Evolutionary conservation across 2,329 filamentous ascomycete genomes (phyloP).

Genomic region (Dothiorella sarmentorum): DNA sequence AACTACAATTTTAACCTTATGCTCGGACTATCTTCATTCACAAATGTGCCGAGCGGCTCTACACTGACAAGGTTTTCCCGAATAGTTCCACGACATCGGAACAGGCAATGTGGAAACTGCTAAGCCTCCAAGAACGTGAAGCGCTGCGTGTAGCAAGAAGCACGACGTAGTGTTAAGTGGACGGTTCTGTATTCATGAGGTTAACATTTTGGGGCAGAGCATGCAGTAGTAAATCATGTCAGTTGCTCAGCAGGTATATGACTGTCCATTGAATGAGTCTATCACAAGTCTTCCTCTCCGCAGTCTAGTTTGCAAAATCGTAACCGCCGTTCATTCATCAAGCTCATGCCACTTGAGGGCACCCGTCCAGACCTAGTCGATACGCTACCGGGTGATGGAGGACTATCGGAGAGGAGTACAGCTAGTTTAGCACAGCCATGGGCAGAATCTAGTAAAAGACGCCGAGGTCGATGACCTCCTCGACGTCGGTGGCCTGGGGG

Average conservation of each 20-base stretch:
- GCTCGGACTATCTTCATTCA: no score
- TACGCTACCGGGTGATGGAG: no score
- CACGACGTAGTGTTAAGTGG: no score
- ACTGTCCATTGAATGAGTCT: neutral
- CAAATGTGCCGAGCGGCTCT: no score
- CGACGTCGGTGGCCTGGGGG: neutral
- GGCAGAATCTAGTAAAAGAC: constrained; percentile 8
- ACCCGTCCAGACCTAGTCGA: neutral
- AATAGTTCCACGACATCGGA: neutral
- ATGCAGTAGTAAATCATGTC: no score
- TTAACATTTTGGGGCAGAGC: no score
- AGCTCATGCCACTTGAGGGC: neutral
- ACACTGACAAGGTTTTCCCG: no score
- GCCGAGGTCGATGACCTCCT: constrained; percentile 8
- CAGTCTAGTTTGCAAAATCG: neutral
- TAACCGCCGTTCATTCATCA: neutral
- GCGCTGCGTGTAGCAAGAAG: neutral
- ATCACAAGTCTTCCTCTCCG: neutral
- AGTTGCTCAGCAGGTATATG: no score
- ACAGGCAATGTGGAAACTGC: neutral
- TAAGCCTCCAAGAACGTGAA: neutral
- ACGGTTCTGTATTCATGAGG: no score
- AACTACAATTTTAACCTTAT: no score
- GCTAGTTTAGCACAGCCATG: neutral
- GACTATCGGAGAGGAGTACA: neutral